phyloP scores from a whole-genome alignment of 2,329 filamentous ascomycete species.

The Fusarium sp. region DNA sequence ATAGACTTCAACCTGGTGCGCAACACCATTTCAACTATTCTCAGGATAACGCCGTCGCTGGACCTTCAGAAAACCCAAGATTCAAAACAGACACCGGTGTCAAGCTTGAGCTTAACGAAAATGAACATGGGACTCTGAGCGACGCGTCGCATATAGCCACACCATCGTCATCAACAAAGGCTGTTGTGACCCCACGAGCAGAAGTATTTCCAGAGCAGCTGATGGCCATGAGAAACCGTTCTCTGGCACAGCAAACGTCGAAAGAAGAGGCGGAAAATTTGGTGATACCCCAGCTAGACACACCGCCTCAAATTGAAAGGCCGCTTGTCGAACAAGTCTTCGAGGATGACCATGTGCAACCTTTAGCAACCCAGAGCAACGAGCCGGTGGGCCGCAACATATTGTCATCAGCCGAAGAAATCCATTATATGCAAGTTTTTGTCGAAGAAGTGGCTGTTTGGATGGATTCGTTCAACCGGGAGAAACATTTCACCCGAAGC shows the following conservation, averaged over 20 bases:
- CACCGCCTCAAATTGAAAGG: conserved; percentile 26
- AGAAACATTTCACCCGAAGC: conserved; percentile 85
- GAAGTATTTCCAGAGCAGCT: conserved; percentile 22
- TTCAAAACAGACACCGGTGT: neutral
- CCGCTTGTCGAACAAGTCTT: neutral
- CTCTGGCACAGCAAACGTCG: conserved; percentile 40
- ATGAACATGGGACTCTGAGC: conserved; percentile 14
- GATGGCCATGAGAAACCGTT: conserved; percentile 15
- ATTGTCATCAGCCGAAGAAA: conserved; percentile 78
- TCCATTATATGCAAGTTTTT: conserved; percentile 91
- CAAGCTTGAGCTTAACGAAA: conserved; percentile 6
- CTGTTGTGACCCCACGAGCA: conserved; percentile 21
- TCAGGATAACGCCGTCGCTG: neutral
- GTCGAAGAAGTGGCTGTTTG: conserved; percentile 89
- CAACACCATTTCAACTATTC: neutral
- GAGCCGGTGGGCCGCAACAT: conserved; percentile 60
- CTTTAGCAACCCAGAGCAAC: neutral
- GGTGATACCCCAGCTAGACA: conserved; percentile 46
- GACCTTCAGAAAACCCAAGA: neutral
- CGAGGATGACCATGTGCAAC: conserved; percentile 5
- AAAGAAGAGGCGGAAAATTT: conserved; percentile 53
- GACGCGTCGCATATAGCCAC: conserved; percentile 39
- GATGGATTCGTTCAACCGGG: conserved; percentile 91
- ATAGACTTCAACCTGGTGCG: neutral
- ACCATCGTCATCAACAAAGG: conserved; percentile 35